A percentile compares a stretch with the other conserved stretches of the same genome.
Conservation (phyloP, 2,329 filamentous ascomycete genomes). For the Alternaria sp. region DNA sequence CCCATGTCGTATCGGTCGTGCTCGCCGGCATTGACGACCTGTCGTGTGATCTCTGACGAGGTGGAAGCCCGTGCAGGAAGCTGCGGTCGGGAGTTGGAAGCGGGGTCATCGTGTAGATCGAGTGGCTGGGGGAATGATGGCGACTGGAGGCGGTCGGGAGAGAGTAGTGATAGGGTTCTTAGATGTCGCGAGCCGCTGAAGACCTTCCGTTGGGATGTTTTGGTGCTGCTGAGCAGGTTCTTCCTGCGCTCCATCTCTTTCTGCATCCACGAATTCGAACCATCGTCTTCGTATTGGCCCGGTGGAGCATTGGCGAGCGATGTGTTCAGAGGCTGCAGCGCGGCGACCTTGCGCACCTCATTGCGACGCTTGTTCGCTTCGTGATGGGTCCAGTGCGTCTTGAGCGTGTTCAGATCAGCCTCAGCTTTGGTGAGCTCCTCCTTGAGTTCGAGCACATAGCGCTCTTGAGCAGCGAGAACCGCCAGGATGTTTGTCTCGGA, state of each 20-base stretch:
- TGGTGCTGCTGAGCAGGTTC: conserved; percentile 64
- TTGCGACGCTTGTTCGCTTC: conserved; percentile 79
- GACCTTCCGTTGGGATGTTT: conserved; percentile 59
- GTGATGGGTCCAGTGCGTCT: conserved; percentile 80
- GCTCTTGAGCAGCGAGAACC: conserved; percentile 89
- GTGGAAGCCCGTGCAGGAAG: conserved; percentile 34
- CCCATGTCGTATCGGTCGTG: conserved; percentile 42
- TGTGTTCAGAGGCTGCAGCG: conserved; percentile 63
- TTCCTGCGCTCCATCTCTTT: conserved; percentile 76
- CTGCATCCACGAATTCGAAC: conserved; percentile 53
- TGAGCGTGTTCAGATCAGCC: conserved; percentile 74
- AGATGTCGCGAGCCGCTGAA: conserved; percentile 70
- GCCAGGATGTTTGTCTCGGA: conserved; percentile 70
- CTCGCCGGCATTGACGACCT: conserved; percentile 29
- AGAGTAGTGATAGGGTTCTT: conserved; percentile 80
- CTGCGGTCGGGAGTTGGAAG: conserved; percentile 18
- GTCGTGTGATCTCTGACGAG: conserved; percentile 40
- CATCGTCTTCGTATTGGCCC: conserved; percentile 50
- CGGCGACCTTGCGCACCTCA: conserved; percentile 62
- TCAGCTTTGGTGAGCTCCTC: conserved; percentile 91
- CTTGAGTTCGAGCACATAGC: conserved; percentile 85
- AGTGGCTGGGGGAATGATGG: conserved; percentile 48
- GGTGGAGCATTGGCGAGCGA: conserved; percentile 40
- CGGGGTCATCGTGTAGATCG: conserved; percentile 42
- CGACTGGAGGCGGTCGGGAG: conserved; percentile 58